Evolutionary conservation across 1,284 basidiomycete genomes (phyloP), one percentile per base, ranked within the genome.

Genomic region (Heterobasidion annosum): DNA sequence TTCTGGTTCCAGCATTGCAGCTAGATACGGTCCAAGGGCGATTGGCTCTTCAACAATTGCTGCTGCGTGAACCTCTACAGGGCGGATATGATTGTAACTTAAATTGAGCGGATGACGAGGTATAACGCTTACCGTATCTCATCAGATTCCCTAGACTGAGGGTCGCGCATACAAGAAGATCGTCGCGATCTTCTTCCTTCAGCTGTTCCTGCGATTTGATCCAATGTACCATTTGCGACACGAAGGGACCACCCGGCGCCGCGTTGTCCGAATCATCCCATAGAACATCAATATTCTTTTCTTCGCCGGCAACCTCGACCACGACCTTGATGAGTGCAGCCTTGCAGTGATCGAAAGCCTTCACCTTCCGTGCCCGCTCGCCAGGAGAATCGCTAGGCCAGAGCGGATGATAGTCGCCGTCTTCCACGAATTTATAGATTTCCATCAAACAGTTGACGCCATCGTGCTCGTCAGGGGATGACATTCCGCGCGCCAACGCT

Each of bases 221-320:
- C 93, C 93, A 96, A 32, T 70, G 67, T 50, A 88, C 79, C 80
- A 96, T 85, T 56, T 77, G 78, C 55, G 73, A 73, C 46, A 95
- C 81, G 61, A 94, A 85, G 65, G 74, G 75, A 3, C 87, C 89
- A 32, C 85, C 85, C 3, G 83, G 80, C 43, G 73, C 69, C 12
- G 67, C 70, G 19, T 69, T 67, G 46, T 81, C 78, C n/a, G 74
- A 78, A 46, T 81, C 75, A 57, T 84, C 81, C 80, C 83, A 91
- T 12, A 94, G 71, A 7, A 83, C 77, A 54, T 88, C 82, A 59
- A 82, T 79, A 62, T 90, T 93, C 61, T 78, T 82, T 61, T 91
- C 85, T 63, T 93, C 89, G 33, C 89, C 91, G 3, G 88, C 82
- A 19, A 91, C 78, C 59, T 91, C 90, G 12, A 98, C 91, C 15